These are phyloP conservation scores for Nelumbo lutea DNA, from an alignment of 164 flowering plant species.

Conservation along the genomic window DNA sequence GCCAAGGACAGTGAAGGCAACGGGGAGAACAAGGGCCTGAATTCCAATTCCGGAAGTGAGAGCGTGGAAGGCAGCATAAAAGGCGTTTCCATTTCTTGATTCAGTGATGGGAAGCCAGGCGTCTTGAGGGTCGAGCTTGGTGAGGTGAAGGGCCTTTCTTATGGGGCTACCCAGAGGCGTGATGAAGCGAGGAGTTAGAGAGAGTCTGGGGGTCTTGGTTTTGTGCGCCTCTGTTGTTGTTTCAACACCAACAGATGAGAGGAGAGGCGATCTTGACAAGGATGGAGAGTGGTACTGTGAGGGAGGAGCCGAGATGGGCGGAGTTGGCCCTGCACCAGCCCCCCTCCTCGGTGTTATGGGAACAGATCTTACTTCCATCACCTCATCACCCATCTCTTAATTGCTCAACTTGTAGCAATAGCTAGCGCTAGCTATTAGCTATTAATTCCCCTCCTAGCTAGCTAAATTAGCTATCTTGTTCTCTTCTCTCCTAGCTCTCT, in stretches of 20 bases:
- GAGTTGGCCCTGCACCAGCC: not conserved
- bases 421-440: not conserved
- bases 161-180: slow-evolving; percentile 54
- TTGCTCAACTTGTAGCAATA: not conserved
- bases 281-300: slow-evolving; percentile 21
- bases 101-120: slow-evolving; percentile 87
- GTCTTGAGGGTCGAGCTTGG: slow-evolving; percentile 51
- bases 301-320: slow-evolving; percentile 21
- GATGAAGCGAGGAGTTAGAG: slow-evolving; percentile 22
- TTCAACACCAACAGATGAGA: not conserved
- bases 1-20: slow-evolving; percentile 68
- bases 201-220: slow-evolving; percentile 8
- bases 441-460: too few species aligned
- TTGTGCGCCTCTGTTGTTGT: not conserved
- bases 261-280: slow-evolving; percentile 23
- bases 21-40: slow-evolving; percentile 78
- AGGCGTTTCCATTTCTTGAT: slow-evolving; percentile 73
- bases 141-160: slow-evolving; percentile 48
- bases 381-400: not conserved
- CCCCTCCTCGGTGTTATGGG: not conserved
- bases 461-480: not conserved
- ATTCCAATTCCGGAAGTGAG: slow-evolving; percentile 71
- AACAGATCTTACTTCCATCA: not conserved
- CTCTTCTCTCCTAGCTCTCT: not conserved
- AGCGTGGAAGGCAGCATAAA: slow-evolving; percentile 60